These are phyloP conservation scores for Beverwykella pulmonaria DNA, from an alignment of 495 filamentous ascomycete genomes.

Conservation along the genomic window DNA sequence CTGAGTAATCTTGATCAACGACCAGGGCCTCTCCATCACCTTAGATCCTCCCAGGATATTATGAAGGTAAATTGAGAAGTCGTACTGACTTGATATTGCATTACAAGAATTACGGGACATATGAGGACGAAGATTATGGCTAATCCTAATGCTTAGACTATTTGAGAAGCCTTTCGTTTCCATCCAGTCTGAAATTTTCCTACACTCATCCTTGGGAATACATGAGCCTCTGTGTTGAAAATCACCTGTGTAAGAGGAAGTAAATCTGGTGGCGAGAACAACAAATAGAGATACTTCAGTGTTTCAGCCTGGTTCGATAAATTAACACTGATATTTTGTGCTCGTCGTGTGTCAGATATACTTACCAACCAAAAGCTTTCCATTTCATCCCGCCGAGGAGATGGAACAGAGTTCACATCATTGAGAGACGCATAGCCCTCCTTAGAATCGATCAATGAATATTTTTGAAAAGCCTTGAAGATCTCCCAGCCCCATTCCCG, in stretches of 20 bases:
- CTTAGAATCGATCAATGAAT: slow-evolving; percentile 70
- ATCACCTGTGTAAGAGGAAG: slow-evolving; percentile 16
- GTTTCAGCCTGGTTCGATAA: slow-evolving; percentile 8
- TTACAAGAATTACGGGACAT: too few species aligned
- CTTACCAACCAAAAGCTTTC: slow-evolving; percentile 64
- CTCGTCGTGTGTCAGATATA: not conserved
- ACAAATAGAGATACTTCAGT: slow-evolving; percentile 18
- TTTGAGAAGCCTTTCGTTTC: too few species aligned
- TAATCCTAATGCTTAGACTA: too few species aligned
- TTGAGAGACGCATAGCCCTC: slow-evolving; percentile 74
- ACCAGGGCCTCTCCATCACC: too few species aligned
- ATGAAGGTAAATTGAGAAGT: too few species aligned
- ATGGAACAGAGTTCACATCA: slow-evolving; percentile 56
- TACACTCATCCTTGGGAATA: slow-evolving; percentile 1
- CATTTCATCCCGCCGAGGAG: slow-evolving; percentile 41
- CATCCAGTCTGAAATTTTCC: slow-evolving; percentile 16
- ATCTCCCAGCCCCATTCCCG: slow-evolving; percentile 97
- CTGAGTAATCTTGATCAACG: too few species aligned
- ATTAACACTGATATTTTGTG: not conserved
- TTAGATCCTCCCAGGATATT: too few species aligned
- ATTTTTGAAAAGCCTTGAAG: slow-evolving; percentile 83
- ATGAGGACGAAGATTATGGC: too few species aligned
- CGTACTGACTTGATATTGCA: too few species aligned
- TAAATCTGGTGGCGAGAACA: slow-evolving; percentile 22
- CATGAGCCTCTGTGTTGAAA: slow-evolving; percentile 21